Evolutionary conservation across 176 grass and related monocot genomes (phyloP).

Genomic region (Oryza meridionalis): DNA sequence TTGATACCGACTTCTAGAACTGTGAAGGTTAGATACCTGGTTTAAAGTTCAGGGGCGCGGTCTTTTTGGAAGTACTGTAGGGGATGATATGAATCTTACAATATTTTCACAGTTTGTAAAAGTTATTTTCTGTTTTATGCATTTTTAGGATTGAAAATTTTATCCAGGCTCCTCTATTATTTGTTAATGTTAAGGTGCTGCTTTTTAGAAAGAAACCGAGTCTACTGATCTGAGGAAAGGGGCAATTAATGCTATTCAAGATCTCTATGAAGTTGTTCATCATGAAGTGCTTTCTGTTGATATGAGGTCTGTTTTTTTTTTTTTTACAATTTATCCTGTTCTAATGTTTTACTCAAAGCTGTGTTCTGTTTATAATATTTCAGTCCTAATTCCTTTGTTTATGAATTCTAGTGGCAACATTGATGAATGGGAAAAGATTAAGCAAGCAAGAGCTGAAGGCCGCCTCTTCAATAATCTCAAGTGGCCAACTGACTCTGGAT

Average conservation of each 20-base stretch:
- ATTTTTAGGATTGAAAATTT: slow-evolving; percentile 22
- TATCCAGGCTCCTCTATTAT: slow-evolving; percentile 4
- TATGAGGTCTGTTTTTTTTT: slow-evolving; percentile 59
- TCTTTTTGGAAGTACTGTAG: background rate
- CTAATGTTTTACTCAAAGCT: slow-evolving; percentile 26
- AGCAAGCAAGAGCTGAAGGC: slow-evolving; percentile 63
- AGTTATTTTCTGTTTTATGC: background rate
- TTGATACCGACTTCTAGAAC: background rate
- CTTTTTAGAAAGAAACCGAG: slow-evolving; percentile 68
- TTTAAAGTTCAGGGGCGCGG: background rate
- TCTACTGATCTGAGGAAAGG: slow-evolving; percentile 63
- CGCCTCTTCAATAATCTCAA: slow-evolving; percentile 75
- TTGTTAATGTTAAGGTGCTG: background rate
- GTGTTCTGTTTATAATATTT: slow-evolving; percentile 19
- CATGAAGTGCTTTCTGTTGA: slow-evolving; percentile 69
- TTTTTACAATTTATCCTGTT: slow-evolving; percentile 23
- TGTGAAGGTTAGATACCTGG: background rate
- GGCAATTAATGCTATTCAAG: slow-evolving; percentile 81
- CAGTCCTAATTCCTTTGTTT: slow-evolving; percentile 35
- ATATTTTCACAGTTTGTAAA: background rate
- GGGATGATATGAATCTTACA: background rate
- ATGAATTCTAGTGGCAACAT: slow-evolving; percentile 59
- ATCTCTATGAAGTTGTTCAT: slow-evolving; percentile 85
- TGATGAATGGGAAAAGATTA: slow-evolving; percentile 74
- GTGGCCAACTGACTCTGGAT: slow-evolving; percentile 78